Percentiles rank a stretch among this genome's conserved stretches.
phyloP scores from a whole-genome alignment of 164 flowering plant species.

The Litsea cubeba region DNA sequence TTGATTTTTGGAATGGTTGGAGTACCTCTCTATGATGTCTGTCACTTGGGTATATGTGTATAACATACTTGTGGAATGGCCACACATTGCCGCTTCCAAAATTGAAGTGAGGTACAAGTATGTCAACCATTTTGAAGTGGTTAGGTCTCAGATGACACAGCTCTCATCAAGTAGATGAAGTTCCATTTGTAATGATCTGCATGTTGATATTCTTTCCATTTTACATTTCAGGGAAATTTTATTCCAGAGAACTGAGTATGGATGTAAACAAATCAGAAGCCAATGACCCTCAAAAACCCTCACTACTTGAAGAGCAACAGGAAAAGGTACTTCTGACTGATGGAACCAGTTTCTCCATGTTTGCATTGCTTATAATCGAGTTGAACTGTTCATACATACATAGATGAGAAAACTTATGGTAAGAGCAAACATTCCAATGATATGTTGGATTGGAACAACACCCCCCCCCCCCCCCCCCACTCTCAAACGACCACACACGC shows the following conservation, averaged over 20 bases:
- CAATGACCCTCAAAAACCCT: conserved; percentile 37
- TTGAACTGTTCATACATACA: too few species aligned
- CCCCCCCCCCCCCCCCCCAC: too few species aligned
- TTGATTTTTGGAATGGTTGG: too few species aligned
- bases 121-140: too few species aligned
- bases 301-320: conserved; percentile 42
- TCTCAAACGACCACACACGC: fast-evolving
- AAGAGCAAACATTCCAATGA: not conserved
- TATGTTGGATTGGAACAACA: too few species aligned
- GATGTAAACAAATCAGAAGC: conserved; percentile 30
- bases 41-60: too few species aligned
- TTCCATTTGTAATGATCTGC: not conserved
- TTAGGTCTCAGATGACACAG: too few species aligned
- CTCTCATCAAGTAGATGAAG: not conserved
- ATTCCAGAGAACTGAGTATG: conserved; percentile 32
- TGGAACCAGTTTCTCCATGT: not conserved
- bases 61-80: too few species aligned
- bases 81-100: too few species aligned
- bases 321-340: conserved; percentile 43
- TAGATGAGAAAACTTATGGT: not conserved
- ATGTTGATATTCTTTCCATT: not conserved
- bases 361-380: not conserved
- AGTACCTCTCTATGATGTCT: too few species aligned
- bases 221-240: conserved; percentile 14
- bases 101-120: too few species aligned